Conservation (phyloP, 2,329 filamentous ascomycete species). For the Teratosphaeriaceae sp. region DNA sequence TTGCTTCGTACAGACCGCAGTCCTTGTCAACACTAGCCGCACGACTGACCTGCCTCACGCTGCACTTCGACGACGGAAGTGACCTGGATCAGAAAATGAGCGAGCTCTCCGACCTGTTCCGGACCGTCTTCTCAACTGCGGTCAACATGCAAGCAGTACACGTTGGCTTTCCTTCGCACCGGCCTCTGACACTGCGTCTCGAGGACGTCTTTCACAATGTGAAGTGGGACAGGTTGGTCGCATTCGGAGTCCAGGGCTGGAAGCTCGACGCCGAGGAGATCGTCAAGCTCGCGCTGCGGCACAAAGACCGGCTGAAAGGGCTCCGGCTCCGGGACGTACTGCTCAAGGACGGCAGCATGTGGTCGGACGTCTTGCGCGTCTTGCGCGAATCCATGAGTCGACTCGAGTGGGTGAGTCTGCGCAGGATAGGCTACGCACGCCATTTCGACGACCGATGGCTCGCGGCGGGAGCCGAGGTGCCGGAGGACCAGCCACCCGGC, state of each 20-base stretch:
- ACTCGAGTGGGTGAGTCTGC: constrained; percentile 57
- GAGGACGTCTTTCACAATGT: constrained; percentile 58
- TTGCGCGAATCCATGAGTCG: constrained; percentile 51
- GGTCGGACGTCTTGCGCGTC: constrained; percentile 54
- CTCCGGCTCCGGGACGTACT: constrained; percentile 55
- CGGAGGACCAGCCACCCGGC: constrained; percentile 36
- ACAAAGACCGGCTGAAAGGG: constrained; percentile 51
- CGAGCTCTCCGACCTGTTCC: constrained; percentile 52
- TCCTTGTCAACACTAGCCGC: constrained; percentile 47
- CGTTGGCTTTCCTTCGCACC: constrained; percentile 55
- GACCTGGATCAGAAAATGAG: constrained; percentile 53
- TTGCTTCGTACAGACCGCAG: constrained; percentile 42
- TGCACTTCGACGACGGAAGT: constrained; percentile 55
- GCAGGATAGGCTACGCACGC: constrained; percentile 53
- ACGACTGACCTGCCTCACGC: constrained; percentile 55
- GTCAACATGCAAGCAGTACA: constrained; percentile 57
- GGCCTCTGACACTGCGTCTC: constrained; percentile 51
- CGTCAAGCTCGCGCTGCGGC: constrained; percentile 49
- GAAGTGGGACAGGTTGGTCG: constrained; percentile 54
- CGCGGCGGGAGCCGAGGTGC: constrained; percentile 41
- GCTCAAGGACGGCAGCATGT: constrained; percentile 52
- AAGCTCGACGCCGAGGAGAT: constrained; percentile 55
- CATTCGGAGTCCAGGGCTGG: constrained; percentile 62
- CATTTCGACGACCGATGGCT: constrained; percentile 45
- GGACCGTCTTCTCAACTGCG: constrained; percentile 51